Percentiles rank a stretch among this genome's conserved stretches.
Evolutionary conservation across 306 rosid species (phyloP).

Genomic region (Castanopsis chinensis): DNA sequence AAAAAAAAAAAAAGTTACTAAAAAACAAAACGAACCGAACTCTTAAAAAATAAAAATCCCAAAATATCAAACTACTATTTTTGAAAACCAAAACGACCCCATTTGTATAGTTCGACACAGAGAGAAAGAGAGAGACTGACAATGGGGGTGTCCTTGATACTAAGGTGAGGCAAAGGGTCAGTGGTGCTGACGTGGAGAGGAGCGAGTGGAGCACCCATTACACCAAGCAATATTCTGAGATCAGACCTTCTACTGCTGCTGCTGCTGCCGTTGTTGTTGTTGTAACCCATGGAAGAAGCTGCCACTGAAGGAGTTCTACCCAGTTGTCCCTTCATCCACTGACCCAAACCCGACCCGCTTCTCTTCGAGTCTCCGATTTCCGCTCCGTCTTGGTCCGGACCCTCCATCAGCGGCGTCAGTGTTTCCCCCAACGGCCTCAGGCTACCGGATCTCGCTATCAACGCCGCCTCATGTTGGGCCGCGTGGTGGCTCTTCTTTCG

Average conservation of each 20-base stretch:
- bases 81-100: background rate
- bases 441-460: slow-evolving; percentile 78
- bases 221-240: slow-evolving; percentile 88
- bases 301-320: slow-evolving; percentile 67
- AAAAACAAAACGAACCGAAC: background rate
- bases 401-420: slow-evolving; percentile 73
- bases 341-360: slow-evolving; percentile 73
- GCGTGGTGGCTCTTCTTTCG: slow-evolving; percentile 41
- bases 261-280: too few species aligned
- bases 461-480: slow-evolving; percentile 21
- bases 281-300: slow-evolving; percentile 28
- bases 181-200: slow-evolving; percentile 74
- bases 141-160: slow-evolving; percentile 92
- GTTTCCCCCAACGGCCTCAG: slow-evolving; percentile 76
- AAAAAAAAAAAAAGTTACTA: background rate
- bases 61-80: background rate
- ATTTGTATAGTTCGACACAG: background rate
- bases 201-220: slow-evolving; percentile 95
- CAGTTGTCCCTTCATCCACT: slow-evolving; percentile 89
- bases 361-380: slow-evolving; percentile 69
- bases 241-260: slow-evolving; percentile 60
- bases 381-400: slow-evolving; percentile 74
- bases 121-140: slow-evolving; percentile 43
- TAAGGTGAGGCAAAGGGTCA: slow-evolving; percentile 87
- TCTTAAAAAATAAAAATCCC: background rate